Base-by-base conservation (phyloP, 345 rosid species). In the Corchorus capsularis region DNA sequence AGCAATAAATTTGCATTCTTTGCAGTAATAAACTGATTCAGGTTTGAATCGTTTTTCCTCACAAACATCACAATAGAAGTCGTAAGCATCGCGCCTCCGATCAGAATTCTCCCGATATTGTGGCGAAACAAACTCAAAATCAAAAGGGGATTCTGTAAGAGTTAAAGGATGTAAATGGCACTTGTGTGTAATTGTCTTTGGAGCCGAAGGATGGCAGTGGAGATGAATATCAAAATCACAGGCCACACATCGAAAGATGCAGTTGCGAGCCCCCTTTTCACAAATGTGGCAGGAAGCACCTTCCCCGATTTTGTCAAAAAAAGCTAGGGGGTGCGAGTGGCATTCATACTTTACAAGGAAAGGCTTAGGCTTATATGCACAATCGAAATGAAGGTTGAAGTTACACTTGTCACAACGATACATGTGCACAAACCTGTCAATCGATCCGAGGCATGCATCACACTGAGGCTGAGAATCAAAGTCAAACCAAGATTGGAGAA, bases 31-130 rank as follows among this genome's bases (percentile, higher is more conserved):
- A 20, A 69, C 41, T 7, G 27, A 27, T 27, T 27, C 27, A 27
- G 27, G 27, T 27, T 27, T 27, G 27, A 27, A 27, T 37, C 32
- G 1, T 68, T 20, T 12, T 12, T 4, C 34, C 45, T 77, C 79
- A 22, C 79, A 77, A 7, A 37, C 71, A 56, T 72, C 75, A 12
- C 76, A 72, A 19, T 72, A 78, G 8, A 63, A 63, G 14, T 78
- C 1, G 27, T 27, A 27, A 27, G 27, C 59, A 32, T 63, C 45
- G 0, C 27, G 27, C 0, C 1, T 27, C 27, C 27, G 27, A 6
- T 62, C 71, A 7, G 34, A 63, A 10, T 71, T 43, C n/a, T 54
- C 39, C 39, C 43, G 22, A 45, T 54, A 35, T 53, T 65, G 53
- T 11, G 43, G n/a, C 11, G 8, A 16, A 62, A 34, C 41, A 15